Evolutionary conservation across 1,284 basidiomycete species (phyloP).

Genomic region (Ganoderma sinense): DNA sequence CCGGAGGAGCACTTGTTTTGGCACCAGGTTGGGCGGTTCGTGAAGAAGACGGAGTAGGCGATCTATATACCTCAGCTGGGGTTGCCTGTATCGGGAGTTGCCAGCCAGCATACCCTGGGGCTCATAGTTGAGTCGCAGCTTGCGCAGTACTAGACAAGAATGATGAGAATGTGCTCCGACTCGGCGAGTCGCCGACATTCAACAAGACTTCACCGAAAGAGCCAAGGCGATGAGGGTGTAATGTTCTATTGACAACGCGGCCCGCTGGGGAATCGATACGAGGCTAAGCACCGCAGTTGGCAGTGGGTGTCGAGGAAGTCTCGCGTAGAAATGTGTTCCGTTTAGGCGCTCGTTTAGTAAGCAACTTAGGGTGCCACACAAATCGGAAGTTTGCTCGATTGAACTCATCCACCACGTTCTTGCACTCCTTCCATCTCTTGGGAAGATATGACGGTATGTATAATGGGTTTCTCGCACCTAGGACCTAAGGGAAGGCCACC

Average conservation of each 20-base stretch:
- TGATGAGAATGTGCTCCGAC: background rate
- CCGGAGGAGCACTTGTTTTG: slow-evolving; percentile 61
- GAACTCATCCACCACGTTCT: background rate
- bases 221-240: too few relatives aligned
- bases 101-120: too few relatives aligned
- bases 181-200: too few relatives aligned
- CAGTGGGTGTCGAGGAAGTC: too few relatives aligned
- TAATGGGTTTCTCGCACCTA: background rate
- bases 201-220: too few relatives aligned
- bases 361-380: too few relatives aligned
- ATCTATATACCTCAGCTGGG: background rate
- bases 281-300: too few relatives aligned
- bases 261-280: background rate
- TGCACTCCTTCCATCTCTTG: too few relatives aligned
- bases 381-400: too few relatives aligned
- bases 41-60: slow-evolving; percentile 44
- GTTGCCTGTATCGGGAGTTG: background rate
- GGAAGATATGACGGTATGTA: background rate
- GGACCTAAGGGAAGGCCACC: background rate
- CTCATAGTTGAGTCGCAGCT: background rate
- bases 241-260: background rate
- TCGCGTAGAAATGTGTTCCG: background rate
- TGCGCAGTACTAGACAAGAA: background rate
- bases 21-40: slow-evolving; percentile 61
- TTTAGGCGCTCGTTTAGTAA: background rate